phyloP scores from a whole-genome alignment of 2,329 filamentous ascomycete species.

The Neurospora crassa region DNA sequence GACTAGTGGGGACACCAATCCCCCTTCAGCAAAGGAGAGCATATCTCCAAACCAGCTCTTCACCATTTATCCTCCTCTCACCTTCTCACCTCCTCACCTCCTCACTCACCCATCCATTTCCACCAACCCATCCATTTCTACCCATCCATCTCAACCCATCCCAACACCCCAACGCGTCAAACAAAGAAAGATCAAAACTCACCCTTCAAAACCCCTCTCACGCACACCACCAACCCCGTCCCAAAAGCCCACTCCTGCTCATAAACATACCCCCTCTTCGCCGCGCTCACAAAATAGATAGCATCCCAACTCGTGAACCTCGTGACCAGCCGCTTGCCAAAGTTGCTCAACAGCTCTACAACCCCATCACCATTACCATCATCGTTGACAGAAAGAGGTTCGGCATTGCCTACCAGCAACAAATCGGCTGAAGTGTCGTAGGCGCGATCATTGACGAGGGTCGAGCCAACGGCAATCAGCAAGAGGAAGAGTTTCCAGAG shows the following conservation, averaged over 20 bases:
- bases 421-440: constrained; percentile 71
- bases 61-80: not conserved
- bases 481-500: constrained; percentile 61
- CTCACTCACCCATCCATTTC: not conserved
- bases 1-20: not conserved
- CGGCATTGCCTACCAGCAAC: constrained; percentile 28
- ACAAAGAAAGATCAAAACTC: constrained; percentile 7
- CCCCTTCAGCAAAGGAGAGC: not conserved
- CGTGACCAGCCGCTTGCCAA: constrained; percentile 29
- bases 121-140: no score
- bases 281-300: constrained; percentile 60
- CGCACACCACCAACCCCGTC: constrained; percentile 32
- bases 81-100: not conserved
- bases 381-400: constrained; percentile 12
- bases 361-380: not conserved
- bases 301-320: constrained; percentile 72
- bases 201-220: constrained; percentile 29
- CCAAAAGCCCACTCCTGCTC: constrained; percentile 87
- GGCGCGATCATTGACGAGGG: constrained; percentile 39
- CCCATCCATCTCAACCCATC: not conserved
- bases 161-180: not conserved
- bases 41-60: not conserved
- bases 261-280: constrained; percentile 55
- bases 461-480: constrained; percentile 42
- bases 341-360: constrained; percentile 5